Conservation (phyloP, 2,329 filamentous ascomycete genomes). For the Aspergillus pseudoterreus region DNA sequence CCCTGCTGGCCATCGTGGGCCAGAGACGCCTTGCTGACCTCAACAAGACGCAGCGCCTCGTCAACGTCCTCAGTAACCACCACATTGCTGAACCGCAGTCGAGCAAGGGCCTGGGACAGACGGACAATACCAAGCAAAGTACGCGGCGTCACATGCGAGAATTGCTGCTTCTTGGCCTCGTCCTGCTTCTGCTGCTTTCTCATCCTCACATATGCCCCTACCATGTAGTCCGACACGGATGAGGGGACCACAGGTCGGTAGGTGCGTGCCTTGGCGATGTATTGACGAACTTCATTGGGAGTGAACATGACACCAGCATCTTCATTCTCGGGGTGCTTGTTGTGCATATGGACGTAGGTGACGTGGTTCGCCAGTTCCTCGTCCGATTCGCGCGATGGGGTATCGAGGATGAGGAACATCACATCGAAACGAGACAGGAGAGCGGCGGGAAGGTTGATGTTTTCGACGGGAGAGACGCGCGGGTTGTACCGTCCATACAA, state of each 20-base stretch:
- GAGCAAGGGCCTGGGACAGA: slow-evolving; percentile 87
- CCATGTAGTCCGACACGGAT: slow-evolving; percentile 89
- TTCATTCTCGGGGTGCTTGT: slow-evolving; percentile 77
- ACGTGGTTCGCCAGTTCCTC: slow-evolving; percentile 95
- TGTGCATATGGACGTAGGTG: slow-evolving; percentile 95
- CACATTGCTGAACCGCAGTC: slow-evolving; percentile 79
- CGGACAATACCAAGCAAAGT: slow-evolving; percentile 90
- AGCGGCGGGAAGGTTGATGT: slow-evolving; percentile 98
- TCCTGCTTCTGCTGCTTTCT: slow-evolving; percentile 88
- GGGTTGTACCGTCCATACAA: slow-evolving; percentile 98
- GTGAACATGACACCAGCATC: slow-evolving; percentile 72
- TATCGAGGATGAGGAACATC: slow-evolving; percentile 94
- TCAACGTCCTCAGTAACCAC: slow-evolving; percentile 93
- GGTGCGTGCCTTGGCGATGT: slow-evolving; percentile 86
- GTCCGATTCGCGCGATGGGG: slow-evolving; percentile 81
- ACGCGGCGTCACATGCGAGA: slow-evolving; percentile 89
- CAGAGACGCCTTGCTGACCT: slow-evolving; percentile 89
- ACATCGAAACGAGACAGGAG: slow-evolving; percentile 96
- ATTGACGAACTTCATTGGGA: slow-evolving; percentile 90
- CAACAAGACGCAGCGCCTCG: slow-evolving; percentile 83
- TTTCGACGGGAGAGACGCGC: slow-evolving; percentile 93
- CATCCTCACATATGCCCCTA: slow-evolving; percentile 93
- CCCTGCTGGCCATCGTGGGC: slow-evolving; percentile 65
- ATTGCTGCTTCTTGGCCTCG: slow-evolving; percentile 86
- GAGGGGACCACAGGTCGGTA: slow-evolving; percentile 84